Base-by-base conservation (phyloP, 441 rosid species). In the Pelargonium fulgidum region DNA sequence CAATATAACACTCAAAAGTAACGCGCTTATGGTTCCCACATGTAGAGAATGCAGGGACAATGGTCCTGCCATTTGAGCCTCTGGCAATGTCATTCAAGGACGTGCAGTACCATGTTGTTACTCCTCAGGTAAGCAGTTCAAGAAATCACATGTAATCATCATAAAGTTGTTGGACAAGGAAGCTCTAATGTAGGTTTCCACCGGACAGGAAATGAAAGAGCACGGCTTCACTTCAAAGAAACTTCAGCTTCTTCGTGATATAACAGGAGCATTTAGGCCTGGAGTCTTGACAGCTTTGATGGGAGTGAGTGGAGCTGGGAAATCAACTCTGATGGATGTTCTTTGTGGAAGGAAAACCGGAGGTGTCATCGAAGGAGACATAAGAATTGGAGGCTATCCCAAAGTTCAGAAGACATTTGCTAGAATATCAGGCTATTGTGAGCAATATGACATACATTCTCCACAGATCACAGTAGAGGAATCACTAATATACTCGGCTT, bases 261-360 rank as follows among this genome's bases (percentile, higher is more conserved):
- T 88, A 65, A 85, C 84, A 0, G 87, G 90, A 12, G 78, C 85
- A 26, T 83, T 88, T 45, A 78, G 84, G 74, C 90, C 90, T 13
- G 93, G 93, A 4, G 64, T 85, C 36, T 81, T 88, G 33, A 86
- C 91, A 19, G 93, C 93, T 10, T 54, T 88, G 69, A 86, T 88
- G 91, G 93, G 91, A 16, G 91, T 85, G 29, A 88, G 88, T 72
- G 93, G 93, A 45, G 90, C 93, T 10, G 93, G 93, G n/a, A 88
- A 88, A 76, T 86, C 93, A 44, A 88, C 90, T n/a, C 86, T 86
- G 24, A 68, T 88, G 85, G 93, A 88, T 73, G 91, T 88, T 78
- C 85, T 88, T 47, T 69, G 85, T 1, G 91, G 93, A 67, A 81
- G 93, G 68, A 88, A 88, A 75, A 88, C 87, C 1, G 83, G 83